These are phyloP conservation scores for Syzygium jambos DNA, from an alignment of 345 rosid species.

Conservation along the genomic window DNA sequence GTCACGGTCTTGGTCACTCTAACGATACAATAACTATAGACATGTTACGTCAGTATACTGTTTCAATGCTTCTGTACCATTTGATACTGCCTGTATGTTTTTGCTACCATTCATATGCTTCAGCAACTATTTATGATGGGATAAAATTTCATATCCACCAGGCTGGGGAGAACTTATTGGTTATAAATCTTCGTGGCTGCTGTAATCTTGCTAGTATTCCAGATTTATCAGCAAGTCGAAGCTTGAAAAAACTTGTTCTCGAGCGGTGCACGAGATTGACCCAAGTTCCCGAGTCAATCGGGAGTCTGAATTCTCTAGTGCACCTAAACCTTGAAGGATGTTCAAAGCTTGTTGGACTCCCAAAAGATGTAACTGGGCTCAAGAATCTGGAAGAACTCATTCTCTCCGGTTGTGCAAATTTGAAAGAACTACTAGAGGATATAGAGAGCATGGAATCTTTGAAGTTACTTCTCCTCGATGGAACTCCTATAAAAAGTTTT, in stretches of 20 bases:
- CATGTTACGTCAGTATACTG: background rate
- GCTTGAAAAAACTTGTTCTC: conserved; percentile 32
- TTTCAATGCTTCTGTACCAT: background rate
- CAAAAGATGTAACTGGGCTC: conserved; percentile 33
- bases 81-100: background rate
- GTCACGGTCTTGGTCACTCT: background rate
- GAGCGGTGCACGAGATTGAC: conserved; percentile 18
- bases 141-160: background rate
- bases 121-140: background rate
- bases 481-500: conserved; percentile 27
- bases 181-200: conserved; percentile 28
- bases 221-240: conserved; percentile 23
- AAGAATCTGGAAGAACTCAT: conserved; percentile 24
- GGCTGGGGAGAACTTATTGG: conserved; percentile 18
- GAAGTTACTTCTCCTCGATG: conserved; percentile 27
- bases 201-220: conserved; percentile 21
- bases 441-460: conserved; percentile 30
- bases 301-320: conserved; percentile 16
- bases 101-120: background rate
- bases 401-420: conserved; percentile 24
- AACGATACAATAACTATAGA: background rate
- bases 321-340: conserved; percentile 32
- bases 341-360: conserved; percentile 21
- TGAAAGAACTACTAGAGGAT: conserved; percentile 28
- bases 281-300: conserved; percentile 29